These are phyloP conservation scores for Ottelia alismoides DNA, from an alignment of 106 monocot genomes.

Conservation along the genomic window DNA sequence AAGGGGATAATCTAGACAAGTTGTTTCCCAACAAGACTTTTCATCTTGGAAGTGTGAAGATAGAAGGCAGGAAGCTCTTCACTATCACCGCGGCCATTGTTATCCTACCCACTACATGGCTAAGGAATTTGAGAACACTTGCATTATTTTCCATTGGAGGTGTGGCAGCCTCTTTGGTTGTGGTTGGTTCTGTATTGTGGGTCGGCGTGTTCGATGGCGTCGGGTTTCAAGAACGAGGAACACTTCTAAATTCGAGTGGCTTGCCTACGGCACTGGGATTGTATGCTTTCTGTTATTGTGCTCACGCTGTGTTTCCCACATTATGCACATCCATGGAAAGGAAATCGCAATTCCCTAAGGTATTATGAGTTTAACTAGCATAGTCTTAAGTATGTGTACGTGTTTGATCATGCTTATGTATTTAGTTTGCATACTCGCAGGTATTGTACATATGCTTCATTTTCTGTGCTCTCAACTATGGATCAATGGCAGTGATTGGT, in stretches of 20 bases:
- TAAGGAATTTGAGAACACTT: slow-evolving; percentile 15
- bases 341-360: slow-evolving; percentile 18
- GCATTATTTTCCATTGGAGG: slow-evolving; percentile 23
- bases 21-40: slow-evolving; percentile 13
- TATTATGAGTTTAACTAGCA: too few relatives aligned
- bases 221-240: slow-evolving; percentile 16
- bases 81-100: slow-evolving; percentile 6
- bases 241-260: slow-evolving; percentile 7
- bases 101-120: slow-evolving; percentile 23
- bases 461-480: slow-evolving; percentile 25
- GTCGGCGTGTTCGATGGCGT: slow-evolving; percentile 12
- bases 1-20: slow-evolving; percentile 26
- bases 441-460: slow-evolving; percentile 17
- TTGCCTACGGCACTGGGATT: slow-evolving; percentile 20
- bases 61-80: slow-evolving; percentile 21
- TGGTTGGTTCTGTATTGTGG: slow-evolving; percentile 14
- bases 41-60: neutral
- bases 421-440: neutral
- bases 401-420: too few relatives aligned
- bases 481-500: slow-evolving; percentile 29
- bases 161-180: slow-evolving; percentile 19
- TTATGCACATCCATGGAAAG: slow-evolving; percentile 23
- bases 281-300: slow-evolving; percentile 27
- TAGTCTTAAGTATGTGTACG: too few relatives aligned
- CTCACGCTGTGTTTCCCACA: slow-evolving; percentile 31